phyloP scores from a whole-genome alignment of 108 stramenopile genomes.

The Aurantiochytrium sp. region DNA sequence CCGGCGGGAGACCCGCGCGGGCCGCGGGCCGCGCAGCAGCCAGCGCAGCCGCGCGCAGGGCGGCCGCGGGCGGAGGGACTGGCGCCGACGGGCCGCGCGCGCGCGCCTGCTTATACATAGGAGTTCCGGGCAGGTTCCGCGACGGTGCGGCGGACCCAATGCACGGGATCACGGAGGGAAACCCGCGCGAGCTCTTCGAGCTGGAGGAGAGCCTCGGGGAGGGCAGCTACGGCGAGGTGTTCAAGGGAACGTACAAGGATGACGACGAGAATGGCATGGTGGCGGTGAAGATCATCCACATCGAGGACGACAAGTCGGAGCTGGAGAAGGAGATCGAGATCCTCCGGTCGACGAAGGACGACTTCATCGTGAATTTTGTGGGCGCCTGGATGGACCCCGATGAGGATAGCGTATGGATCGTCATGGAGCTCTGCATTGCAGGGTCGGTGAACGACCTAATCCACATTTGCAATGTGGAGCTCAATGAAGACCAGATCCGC shows the following conservation, averaged over 20 bases:
- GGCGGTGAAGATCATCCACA: slow-evolving; percentile 78
- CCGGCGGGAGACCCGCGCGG: too few relatives aligned
- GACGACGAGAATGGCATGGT: slow-evolving; percentile 66
- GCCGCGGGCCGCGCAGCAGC: too few relatives aligned
- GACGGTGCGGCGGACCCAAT: too few relatives aligned
- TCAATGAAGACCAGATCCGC: slow-evolving; percentile 65
- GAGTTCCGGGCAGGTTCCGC: too few relatives aligned
- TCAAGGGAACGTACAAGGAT: slow-evolving; percentile 66
- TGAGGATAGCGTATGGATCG: slow-evolving; percentile 56
- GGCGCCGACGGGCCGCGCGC: too few relatives aligned
- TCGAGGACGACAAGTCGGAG: slow-evolving; percentile 66
- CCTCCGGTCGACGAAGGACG: slow-evolving; percentile 69
- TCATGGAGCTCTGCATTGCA: slow-evolving; percentile 86
- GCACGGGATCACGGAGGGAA: neutral
- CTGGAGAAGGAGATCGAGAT: slow-evolving; percentile 86
- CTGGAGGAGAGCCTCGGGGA: slow-evolving; percentile 13
- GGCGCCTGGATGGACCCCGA: slow-evolving; percentile 58
- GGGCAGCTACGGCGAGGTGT: slow-evolving; percentile 75
- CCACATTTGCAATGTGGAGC: slow-evolving; percentile 61
- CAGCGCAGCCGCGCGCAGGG: too few relatives aligned
- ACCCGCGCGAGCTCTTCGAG: slow-evolving; percentile 1
- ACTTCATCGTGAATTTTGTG: slow-evolving; percentile 78
- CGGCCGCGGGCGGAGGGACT: too few relatives aligned
- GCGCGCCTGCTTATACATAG: too few relatives aligned
- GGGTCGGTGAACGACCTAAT: slow-evolving; percentile 78